phyloP scores from a whole-genome alignment of 768 basidiomycete genomes.

The Calocybe gangraenosa region DNA sequence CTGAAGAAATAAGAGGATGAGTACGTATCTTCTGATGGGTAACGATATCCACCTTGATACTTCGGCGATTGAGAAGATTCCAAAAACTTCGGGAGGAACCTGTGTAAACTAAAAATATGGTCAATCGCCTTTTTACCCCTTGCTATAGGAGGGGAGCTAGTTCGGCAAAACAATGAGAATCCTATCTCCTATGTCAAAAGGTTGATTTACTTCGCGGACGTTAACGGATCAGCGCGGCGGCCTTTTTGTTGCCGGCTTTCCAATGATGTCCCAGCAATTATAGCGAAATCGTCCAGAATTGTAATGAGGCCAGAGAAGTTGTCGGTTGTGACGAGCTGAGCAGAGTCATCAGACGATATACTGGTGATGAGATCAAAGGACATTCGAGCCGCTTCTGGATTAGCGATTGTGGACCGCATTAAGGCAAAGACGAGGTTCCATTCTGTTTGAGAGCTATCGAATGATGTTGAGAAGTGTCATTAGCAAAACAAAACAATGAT shows the following conservation, averaged over 20 bases:
- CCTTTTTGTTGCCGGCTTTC: slow-evolving; percentile 55
- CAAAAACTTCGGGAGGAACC: slow-evolving; percentile 55
- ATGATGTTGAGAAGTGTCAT: slow-evolving; percentile 1
- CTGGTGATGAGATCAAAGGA: slow-evolving; percentile 76
- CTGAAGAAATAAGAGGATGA: slow-evolving; percentile 27
- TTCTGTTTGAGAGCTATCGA: slow-evolving; percentile 79
- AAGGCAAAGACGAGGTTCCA: slow-evolving; percentile 93
- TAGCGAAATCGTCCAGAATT: slow-evolving; percentile 84
- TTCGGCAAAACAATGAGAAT: not conserved
- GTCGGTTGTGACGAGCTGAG: slow-evolving; percentile 63
- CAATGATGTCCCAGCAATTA: slow-evolving; percentile 55
- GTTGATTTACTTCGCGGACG: slow-evolving; percentile 43
- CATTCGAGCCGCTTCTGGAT: slow-evolving; percentile 81
- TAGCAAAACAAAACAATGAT: not conserved
- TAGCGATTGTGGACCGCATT: slow-evolving; percentile 77
- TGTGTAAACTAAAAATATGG: slow-evolving; percentile 68
- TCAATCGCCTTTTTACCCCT: slow-evolving; percentile 85
- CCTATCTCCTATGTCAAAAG: not conserved
- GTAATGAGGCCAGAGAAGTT: slow-evolving; percentile 79
- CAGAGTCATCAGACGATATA: slow-evolving; percentile 60
- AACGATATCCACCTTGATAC: slow-evolving; percentile 35
- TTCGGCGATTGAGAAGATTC: slow-evolving; percentile 39
- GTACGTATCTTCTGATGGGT: not conserved
- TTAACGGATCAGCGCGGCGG: slow-evolving; percentile 45
- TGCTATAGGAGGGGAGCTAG: slow-evolving; percentile 71